Evolutionary conservation across 768 basidiomycete genomes (phyloP).

Genomic region (Tubosaeta sp.): DNA sequence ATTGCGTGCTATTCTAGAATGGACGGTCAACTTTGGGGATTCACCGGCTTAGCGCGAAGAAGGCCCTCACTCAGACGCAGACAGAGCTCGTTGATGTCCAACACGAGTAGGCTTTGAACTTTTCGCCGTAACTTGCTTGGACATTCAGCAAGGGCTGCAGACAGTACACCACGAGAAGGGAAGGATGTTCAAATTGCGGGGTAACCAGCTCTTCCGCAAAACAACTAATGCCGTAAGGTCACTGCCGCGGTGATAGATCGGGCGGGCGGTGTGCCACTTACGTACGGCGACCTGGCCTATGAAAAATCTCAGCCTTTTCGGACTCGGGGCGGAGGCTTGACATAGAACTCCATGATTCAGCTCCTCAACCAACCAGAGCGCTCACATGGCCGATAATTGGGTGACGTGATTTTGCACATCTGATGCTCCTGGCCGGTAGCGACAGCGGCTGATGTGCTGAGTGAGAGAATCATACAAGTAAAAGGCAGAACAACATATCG

Average conservation of each 20-base stretch:
- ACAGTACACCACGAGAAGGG: not conserved
- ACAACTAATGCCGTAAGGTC: constrained; percentile 15
- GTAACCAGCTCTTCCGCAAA: not conserved
- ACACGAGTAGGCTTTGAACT: constrained; percentile 8
- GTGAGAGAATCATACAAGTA: constrained; percentile 7
- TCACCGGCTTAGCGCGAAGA: not conserved
- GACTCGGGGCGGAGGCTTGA: no score
- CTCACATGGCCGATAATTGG: no score
- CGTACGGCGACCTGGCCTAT: not conserved
- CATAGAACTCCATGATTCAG: no score
- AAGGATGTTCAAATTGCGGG: constrained; percentile 3
- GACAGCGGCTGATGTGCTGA: not conserved
- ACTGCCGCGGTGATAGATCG: constrained; percentile 2
- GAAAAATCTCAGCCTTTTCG: no score
- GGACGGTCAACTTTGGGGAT: constrained; percentile 3
- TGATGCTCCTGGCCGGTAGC: no score
- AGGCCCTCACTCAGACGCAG: constrained; percentile 43
- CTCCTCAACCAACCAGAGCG: no score
- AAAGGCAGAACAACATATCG: constrained; percentile 4
- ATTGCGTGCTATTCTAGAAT: constrained; percentile 45
- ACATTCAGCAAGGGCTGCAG: constrained; percentile 8
- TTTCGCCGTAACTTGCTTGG: constrained; percentile 13
- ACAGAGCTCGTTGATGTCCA: constrained; percentile 34
- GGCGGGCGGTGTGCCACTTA: not conserved
- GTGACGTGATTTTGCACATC: no score